A percentile compares a stretch with the other conserved stretches of the same genome.
phyloP scores from a whole-genome alignment of 768 basidiomycete genomes.

The Plicaturopsis crispa region DNA sequence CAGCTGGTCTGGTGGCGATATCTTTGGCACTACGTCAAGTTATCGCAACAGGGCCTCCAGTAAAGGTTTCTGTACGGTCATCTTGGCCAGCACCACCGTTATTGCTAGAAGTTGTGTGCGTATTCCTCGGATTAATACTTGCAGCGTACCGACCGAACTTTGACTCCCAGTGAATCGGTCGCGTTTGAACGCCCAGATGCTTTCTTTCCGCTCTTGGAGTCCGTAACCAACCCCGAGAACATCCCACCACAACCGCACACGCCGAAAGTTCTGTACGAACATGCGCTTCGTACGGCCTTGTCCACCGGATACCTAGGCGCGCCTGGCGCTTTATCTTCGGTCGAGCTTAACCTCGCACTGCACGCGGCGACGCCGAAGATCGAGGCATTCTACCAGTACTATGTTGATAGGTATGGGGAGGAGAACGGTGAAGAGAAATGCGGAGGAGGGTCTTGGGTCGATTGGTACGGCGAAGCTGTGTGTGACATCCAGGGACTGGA shows the following conservation, averaged over 20 bases:
- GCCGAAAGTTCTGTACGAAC: slow-evolving; percentile 45
- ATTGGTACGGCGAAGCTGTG: slow-evolving; percentile 71
- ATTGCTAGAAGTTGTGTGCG: slow-evolving; percentile 59
- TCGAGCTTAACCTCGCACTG: slow-evolving; percentile 69
- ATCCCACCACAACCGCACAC: slow-evolving; percentile 28
- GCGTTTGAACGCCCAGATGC: slow-evolving; percentile 60
- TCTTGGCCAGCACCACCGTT: slow-evolving; percentile 62
- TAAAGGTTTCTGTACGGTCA: slow-evolving; percentile 52
- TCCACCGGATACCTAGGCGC: slow-evolving; percentile 39
- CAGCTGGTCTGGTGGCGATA: no score
- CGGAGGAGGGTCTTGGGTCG: slow-evolving; percentile 79
- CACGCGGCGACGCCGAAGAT: slow-evolving; percentile 77
- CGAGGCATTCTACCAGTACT: slow-evolving; percentile 78
- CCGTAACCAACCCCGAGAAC: slow-evolving; percentile 46
- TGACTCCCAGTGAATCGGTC: slow-evolving; percentile 64
- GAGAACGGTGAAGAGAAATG: slow-evolving; percentile 17
- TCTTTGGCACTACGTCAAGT: background rate
- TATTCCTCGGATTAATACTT: slow-evolving; percentile 1
- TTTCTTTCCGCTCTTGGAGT: slow-evolving; percentile 73
- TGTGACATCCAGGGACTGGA: slow-evolving; percentile 61
- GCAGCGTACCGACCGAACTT: slow-evolving; percentile 1
- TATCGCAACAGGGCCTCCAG: slow-evolving; percentile 31
- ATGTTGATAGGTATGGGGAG: slow-evolving; percentile 29
- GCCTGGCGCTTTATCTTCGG: slow-evolving; percentile 41
- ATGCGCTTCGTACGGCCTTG: slow-evolving; percentile 43